Evolutionary conservation across 225 moss, liverwort and hornwort genomes (phyloP).

Genomic region (Bryum argenteum): DNA sequence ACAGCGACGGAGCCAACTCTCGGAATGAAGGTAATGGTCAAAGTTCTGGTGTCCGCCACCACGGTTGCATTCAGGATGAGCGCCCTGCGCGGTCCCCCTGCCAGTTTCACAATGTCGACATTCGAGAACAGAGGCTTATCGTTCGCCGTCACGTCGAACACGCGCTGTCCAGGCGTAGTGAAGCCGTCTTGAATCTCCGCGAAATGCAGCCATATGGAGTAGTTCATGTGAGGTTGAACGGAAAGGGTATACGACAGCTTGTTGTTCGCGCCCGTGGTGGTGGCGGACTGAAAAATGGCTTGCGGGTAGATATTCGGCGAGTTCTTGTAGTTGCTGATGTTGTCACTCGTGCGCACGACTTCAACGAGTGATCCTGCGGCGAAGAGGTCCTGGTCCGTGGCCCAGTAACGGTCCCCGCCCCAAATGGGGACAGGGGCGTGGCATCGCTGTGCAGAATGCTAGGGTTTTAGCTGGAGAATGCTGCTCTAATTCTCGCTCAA

Average conservation of each 20-base stretch:
- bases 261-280: constrained; percentile 28
- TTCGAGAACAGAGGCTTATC: constrained; percentile 32
- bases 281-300: constrained; percentile 78
- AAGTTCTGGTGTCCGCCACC: constrained; percentile 39
- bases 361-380: constrained; percentile 31
- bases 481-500: too few species aligned
- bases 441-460: too few species aligned
- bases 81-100: constrained; percentile 59
- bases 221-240: constrained; percentile 76
- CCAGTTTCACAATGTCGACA: constrained; percentile 68
- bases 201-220: constrained; percentile 87
- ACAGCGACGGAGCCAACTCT: constrained; percentile 53
- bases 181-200: constrained; percentile 72
- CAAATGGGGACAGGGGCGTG: too few species aligned
- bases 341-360: constrained; percentile 44
- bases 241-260: constrained; percentile 53
- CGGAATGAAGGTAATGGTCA: constrained; percentile 71
- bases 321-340: constrained; percentile 51
- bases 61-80: constrained; percentile 76
- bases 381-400: constrained; percentile 51
- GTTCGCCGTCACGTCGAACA: constrained; percentile 75
- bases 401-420: constrained; percentile 59
- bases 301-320: constrained; percentile 85
- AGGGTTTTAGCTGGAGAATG: too few species aligned
- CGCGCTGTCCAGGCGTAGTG: constrained; percentile 63